Evolutionary conservation across 2,329 filamentous ascomycete species (phyloP), one percentile per base, ranked within the genome.

Genomic region (Phyllosticta citriasiana): DNA sequence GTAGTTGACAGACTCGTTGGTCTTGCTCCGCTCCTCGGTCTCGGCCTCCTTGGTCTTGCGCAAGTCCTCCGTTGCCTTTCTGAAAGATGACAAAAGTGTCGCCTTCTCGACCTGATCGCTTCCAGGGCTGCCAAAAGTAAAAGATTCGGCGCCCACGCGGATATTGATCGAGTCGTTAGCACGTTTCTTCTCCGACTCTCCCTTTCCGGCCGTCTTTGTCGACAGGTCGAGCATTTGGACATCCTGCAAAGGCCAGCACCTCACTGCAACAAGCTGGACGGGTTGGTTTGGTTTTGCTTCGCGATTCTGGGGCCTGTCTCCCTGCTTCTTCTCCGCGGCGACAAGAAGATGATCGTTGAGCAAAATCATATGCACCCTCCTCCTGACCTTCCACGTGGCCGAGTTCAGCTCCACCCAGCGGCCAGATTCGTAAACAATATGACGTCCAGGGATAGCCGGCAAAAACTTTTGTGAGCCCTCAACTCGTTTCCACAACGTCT

Each of bases 381-480:
- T 82, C 65, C 89, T 82, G 3, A 93, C 90, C 74, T 96, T 97
- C 86, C 96, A 97, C 0, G 94, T 99, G 10, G 94, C 94, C 65
- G 94, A 95, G 75, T 99, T 95, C 64, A 99, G 80, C 76, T 99
- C 93, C 63, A 97, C 89, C 94, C 94, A 99, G 55, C 88, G 84
- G 1, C 90, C 88, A 3, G 91, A 96, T 73, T 97, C 93, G 72
- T 96, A 87, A 2, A 97, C 85, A 54, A 99, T 91, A 72, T 97
- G 95, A 50, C 94, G 87, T n/a, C 92, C 93, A 22, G 89, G 85
- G 22, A 91, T 83, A 60, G 92, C 94, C 14, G 94, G 94, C 10
- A 99, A 79, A 70, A 96, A 99, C 73, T 97, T 97, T 70, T 99
- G 94, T 9, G 92, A 96, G 1, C 93, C 93, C 73, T 97, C 94